Base-by-base conservation (phyloP, 495 filamentous ascomycete genomes). In the Talaromyces nanjingensis region DNA sequence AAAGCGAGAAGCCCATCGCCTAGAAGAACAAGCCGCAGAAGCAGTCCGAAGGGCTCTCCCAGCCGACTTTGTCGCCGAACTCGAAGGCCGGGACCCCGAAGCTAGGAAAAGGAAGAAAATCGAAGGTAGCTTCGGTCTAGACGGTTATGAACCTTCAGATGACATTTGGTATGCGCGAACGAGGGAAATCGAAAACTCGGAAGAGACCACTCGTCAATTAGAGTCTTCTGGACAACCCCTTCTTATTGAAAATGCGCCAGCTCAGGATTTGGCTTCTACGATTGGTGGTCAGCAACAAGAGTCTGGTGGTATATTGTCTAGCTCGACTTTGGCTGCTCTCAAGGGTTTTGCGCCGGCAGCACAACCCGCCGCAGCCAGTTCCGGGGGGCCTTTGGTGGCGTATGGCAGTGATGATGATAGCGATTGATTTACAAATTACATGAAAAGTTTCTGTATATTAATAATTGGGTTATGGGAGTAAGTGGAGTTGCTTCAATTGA, bases 1-100 rank as follows among this genome's bases (percentile, higher is more conserved):
- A 73, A 93, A 94, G 66, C 85, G 96, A 37, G 96, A 99, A 71
- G 93, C 90, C 20, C 81, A 90, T 37, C 81, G 88, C 18, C 86
- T 99, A 59, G 96, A 99, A 74, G 96, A 99, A 73, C 93, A 97
- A 75, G 96, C 96, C n/a, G 96, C 94, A 0, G 96, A 97, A 70
- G 96, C 96, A 9, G 91, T 99, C 45, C 81, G 96, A 24, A 81
- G 87, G 47, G 94, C 96, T 6, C 76, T 99, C n/a, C 96, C 96
- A 0, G 92, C 87, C 1, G 91, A 90, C 25, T 98, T 91, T 69
- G 89, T 99, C 1, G 91, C 91, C 0, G 92, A 99, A 77, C 87
- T 98, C 60, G 96, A 99, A 74, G 96, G 94, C 9, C 86, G 88
- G 34, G 92, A 96, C 67, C 89, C 89, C 2, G 89, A 93, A 66